phyloP scores from a whole-genome alignment of 2,329 filamentous ascomycete species.

The Trichoderma koningiopsis region DNA sequence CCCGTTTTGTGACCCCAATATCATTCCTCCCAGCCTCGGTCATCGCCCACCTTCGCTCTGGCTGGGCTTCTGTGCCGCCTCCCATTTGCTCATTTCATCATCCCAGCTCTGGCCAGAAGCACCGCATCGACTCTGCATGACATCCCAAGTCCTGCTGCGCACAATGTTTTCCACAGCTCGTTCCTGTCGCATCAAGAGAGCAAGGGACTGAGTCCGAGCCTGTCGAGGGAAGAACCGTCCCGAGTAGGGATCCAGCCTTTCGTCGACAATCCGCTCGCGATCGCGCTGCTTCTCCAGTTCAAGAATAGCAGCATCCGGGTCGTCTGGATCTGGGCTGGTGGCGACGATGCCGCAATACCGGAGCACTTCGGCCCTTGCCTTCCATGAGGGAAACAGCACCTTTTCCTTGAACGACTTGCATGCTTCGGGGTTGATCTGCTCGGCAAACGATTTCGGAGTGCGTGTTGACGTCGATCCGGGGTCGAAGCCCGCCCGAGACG shows the following conservation, averaged over 20 bases:
- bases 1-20: not conserved
- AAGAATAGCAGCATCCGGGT: constrained; percentile 72
- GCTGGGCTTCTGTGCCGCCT: constrained; percentile 38
- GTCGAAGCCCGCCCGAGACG: constrained; percentile 72
- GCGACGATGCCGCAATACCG: constrained; percentile 89
- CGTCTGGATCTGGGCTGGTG: constrained; percentile 81
- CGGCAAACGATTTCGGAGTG: constrained; percentile 51
- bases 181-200: constrained; percentile 72
- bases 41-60: not conserved
- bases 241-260: constrained; percentile 90
- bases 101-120: constrained; percentile 61
- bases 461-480: constrained; percentile 73
- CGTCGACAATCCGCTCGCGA: constrained; percentile 76
- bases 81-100: constrained; percentile 65
- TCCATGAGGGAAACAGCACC: constrained; percentile 87
- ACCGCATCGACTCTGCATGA: constrained; percentile 75
- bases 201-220: constrained; percentile 77
- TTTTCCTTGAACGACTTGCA: constrained; percentile 74
- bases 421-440: constrained; percentile 60
- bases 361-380: constrained; percentile 77
- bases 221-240: constrained; percentile 79
- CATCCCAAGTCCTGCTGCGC: constrained; percentile 76
- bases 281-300: constrained; percentile 71
- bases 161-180: constrained; percentile 77
- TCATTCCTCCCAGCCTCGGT: not conserved